A percentile compares a stretch with the other conserved stretches of the same genome.
These are phyloP conservation scores for Jatropha multifida DNA, from an alignment of 441 rosid species.

Conservation along the genomic window DNA sequence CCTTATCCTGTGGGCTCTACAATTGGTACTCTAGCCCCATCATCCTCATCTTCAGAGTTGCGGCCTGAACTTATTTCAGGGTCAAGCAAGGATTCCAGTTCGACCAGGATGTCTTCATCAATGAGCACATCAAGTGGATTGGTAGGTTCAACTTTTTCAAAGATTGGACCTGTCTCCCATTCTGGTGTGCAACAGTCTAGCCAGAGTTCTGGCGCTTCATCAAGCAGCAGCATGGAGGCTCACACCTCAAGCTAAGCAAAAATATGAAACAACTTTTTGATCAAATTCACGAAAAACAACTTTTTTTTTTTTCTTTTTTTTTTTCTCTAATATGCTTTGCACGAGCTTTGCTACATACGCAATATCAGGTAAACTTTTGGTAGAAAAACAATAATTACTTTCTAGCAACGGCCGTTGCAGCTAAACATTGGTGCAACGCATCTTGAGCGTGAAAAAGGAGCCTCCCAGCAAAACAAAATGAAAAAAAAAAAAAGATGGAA, in stretches of 20 bases:
- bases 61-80: slow-evolving; percentile 57
- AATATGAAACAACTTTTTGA: slow-evolving; percentile 36
- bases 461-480: neutral
- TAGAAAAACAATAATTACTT: neutral
- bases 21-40: slow-evolving; percentile 74
- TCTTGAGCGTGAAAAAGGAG: neutral
- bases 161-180: slow-evolving; percentile 40
- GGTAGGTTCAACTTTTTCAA: slow-evolving; percentile 45
- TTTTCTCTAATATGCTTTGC: neutral
- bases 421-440: neutral
- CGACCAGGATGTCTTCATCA: slow-evolving; percentile 50
- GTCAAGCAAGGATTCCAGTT: slow-evolving; percentile 42
- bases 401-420: neutral
- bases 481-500: neutral
- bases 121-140: slow-evolving; percentile 43
- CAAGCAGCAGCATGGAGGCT: slow-evolving; percentile 36
- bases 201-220: slow-evolving; percentile 52
- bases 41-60: slow-evolving; percentile 70
- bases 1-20: slow-evolving; percentile 82
- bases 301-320: slow-evolving; percentile 23
- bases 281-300: slow-evolving; percentile 49
- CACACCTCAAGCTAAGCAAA: slow-evolving; percentile 43
- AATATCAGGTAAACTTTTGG: neutral
- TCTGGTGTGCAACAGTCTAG: slow-evolving; percentile 44
- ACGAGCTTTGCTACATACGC: neutral